These are phyloP conservation scores for Magnusiomyces tetraspermus DNA, from an alignment of 1,139 yeast genomes.

Conservation along the genomic window DNA sequence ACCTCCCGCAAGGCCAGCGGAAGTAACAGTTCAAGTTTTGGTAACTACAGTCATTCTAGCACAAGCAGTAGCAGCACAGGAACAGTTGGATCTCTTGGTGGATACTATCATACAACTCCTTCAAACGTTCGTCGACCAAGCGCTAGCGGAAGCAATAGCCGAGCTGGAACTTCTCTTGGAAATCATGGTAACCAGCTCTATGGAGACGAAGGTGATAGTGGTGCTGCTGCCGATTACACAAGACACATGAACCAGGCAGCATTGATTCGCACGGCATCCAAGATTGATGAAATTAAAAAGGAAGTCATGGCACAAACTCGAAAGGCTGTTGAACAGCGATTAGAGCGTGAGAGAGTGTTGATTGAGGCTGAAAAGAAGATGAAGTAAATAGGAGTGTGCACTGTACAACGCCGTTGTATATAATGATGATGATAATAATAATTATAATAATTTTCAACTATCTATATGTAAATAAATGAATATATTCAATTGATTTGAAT, in stretches of 20 bases:
- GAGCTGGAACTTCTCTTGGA: too few species aligned
- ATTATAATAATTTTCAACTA: too few species aligned
- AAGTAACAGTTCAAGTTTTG: neutral
- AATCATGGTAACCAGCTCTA: too few species aligned
- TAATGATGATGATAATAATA: too few species aligned
- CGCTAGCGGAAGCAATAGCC: too few species aligned
- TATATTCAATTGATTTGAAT: too few species aligned
- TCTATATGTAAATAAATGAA: too few species aligned
- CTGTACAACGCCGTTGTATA: neutral
- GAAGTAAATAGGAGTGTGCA: neutral
- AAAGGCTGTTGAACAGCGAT: conserved; percentile 24
- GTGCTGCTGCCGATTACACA: neutral
- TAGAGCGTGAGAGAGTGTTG: conserved; percentile 22
- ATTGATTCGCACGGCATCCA: neutral
- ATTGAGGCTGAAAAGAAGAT: conserved; percentile 10
- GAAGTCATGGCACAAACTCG: conserved; percentile 26
- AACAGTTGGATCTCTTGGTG: too few species aligned
- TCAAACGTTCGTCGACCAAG: too few species aligned
- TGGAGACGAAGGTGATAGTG: too few species aligned
- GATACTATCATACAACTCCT: neutral
- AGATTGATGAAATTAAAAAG: conserved; percentile 15
- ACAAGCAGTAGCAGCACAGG: neutral
- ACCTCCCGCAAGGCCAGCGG: neutral
- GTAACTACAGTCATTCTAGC: neutral
- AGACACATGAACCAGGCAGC: neutral